These are phyloP conservation scores for Podaxis rugospora DNA, from an alignment of 768 basidiomycete genomes.

Conservation along the genomic window DNA sequence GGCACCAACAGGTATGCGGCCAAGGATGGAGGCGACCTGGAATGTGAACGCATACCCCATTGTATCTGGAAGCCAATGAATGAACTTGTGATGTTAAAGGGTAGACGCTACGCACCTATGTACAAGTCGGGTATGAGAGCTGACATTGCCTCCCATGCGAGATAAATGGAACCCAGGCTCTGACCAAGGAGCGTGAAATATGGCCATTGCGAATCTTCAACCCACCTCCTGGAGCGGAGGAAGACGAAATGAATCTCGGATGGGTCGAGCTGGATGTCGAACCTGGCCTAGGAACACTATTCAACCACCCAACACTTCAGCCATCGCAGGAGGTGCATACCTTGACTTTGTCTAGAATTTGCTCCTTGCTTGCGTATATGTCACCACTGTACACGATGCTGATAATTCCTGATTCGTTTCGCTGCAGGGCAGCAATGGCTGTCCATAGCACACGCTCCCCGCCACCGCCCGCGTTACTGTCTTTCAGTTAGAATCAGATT, in stretches of 20 bases:
- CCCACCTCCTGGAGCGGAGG: conserved; percentile 59
- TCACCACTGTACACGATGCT: conserved; percentile 91
- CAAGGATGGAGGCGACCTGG: conserved; percentile 64
- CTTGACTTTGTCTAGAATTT: conserved; percentile 79
- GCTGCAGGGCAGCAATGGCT: conserved; percentile 75
- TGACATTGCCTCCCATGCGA: conserved; percentile 80
- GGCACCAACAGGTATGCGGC: conserved; percentile 71
- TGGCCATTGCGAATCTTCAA: conserved; percentile 82
- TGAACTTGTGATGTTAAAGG: not conserved
- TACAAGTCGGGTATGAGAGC: conserved; percentile 83
- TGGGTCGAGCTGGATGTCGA: conserved; percentile 71
- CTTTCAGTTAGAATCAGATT: conserved; percentile 35
- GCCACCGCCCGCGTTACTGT: conserved; percentile 91
- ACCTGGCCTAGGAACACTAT: conserved; percentile 52
- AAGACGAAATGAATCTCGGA: conserved; percentile 76
- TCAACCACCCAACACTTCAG: not conserved
- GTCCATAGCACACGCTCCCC: conserved; percentile 96
- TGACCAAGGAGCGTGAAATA: conserved; percentile 93
- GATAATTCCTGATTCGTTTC: conserved; percentile 56
- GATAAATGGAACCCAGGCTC: conserved; percentile 79
- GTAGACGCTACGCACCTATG: conserved; percentile 55
- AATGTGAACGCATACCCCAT: conserved; percentile 99
- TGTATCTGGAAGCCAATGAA: conserved; percentile 54
- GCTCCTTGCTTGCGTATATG: conserved; percentile 68
- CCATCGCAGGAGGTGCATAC: conserved; percentile 33